Percentiles rank a stretch among this genome's conserved stretches.
These are phyloP conservation scores for Wickerhamomyces rabaulensis DNA, from an alignment of 805 yeast species.

Conservation along the genomic window DNA sequence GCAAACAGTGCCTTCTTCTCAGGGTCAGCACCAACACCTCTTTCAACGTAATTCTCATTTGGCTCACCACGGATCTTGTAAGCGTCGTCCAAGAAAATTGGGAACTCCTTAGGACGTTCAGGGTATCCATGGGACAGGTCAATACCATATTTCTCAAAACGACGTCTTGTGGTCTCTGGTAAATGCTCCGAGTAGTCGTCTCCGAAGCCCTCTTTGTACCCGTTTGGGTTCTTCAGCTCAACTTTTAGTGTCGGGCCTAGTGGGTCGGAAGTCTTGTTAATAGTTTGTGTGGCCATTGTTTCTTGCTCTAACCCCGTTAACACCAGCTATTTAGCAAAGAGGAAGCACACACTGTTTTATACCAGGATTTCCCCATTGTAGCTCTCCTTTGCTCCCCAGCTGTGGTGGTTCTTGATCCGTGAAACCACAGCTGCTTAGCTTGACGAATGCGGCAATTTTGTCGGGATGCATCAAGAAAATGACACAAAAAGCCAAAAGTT, in stretches of 20 bases:
- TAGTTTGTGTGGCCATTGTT: too few species aligned
- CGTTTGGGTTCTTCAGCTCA: conserved; percentile 8
- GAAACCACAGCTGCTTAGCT: too few species aligned
- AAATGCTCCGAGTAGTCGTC: conserved; percentile 5
- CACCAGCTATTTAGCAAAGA: too few species aligned
- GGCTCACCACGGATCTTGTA: conserved; percentile 28
- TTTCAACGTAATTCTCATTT: conserved; percentile 29
- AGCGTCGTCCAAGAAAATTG: conserved; percentile 38
- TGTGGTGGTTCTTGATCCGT: too few species aligned
- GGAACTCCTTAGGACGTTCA: conserved; percentile 30
- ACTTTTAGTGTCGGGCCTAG: conserved; percentile 3
- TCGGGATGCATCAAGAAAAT: too few species aligned
- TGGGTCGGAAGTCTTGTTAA: background rate
- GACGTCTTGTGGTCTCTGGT: conserved; percentile 23
- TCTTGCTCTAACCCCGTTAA: too few species aligned
- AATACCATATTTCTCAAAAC: conserved; percentile 29
- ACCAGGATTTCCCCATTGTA: too few species aligned
- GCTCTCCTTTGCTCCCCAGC: too few species aligned
- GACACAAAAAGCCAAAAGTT: background rate
- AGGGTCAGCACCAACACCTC: conserved; percentile 35
- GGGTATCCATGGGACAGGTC: conserved; percentile 37
- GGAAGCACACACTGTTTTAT: too few species aligned
- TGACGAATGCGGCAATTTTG: too few species aligned
- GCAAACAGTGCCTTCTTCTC: conserved; percentile 36
- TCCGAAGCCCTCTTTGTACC: conserved; percentile 6